phyloP scores from a whole-genome alignment of 305 asterid species.

The Rubia balearica region DNA sequence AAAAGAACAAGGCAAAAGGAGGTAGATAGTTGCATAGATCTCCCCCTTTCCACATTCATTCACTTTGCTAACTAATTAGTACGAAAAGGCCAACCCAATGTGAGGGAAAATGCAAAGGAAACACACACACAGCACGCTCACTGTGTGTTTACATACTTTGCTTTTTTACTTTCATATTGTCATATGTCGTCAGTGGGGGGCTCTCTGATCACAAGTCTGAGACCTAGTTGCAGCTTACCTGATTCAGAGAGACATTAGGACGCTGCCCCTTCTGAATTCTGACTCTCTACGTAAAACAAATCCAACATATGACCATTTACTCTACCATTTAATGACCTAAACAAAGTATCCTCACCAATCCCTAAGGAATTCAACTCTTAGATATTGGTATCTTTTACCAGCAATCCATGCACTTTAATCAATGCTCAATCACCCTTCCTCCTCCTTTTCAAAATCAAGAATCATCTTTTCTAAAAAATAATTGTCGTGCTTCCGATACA shows the following conservation, averaged over 20 bases:
- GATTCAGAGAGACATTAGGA: constrained; percentile 43
- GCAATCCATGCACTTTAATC: background rate
- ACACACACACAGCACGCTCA: background rate
- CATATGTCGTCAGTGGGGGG: constrained; percentile 26
- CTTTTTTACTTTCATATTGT: constrained; percentile 5
- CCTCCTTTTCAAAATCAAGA: no score
- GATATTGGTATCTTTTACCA: background rate
- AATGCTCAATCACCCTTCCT: background rate
- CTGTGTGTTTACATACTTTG: background rate
- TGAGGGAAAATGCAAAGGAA: background rate
- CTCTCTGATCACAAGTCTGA: constrained; percentile 22
- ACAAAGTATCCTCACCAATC: constrained; percentile 29
- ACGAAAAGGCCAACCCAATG: constrained; percentile 21
- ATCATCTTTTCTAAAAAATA: background rate
- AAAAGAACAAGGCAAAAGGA: no score
- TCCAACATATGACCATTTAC: constrained; percentile 26
- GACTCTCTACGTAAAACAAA: constrained; percentile 35
- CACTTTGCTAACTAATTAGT: constrained; percentile 29
- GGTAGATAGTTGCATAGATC: background rate
- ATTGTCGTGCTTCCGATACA: background rate
- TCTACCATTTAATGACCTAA: constrained; percentile 12
- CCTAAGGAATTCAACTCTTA: constrained; percentile 22
- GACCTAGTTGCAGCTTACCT: constrained; percentile 31
- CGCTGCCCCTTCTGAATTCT: constrained; percentile 34
- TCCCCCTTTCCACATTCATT: constrained; percentile 15